Conservation (phyloP, 768 basidiomycete genomes). For the Psilocybe azurescens region DNA sequence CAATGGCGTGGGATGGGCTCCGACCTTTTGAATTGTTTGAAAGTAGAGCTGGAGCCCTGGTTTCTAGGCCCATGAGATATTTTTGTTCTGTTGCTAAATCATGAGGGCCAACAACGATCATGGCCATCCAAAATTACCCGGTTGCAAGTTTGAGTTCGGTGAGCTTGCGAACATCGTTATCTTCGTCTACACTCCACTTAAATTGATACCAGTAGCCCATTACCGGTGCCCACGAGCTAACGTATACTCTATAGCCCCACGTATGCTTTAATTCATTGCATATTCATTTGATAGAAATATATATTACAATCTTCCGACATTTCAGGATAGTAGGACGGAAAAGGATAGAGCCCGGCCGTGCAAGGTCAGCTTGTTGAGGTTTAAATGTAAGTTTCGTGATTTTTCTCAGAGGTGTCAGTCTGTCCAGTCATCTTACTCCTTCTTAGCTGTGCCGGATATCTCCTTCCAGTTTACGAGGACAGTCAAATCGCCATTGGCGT, state of each 20-base stretch:
- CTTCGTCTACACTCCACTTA: neutral
- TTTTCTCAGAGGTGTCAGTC: slow-evolving; percentile 1
- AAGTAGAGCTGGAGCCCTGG: neutral
- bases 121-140: neutral
- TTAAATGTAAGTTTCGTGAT: neutral
- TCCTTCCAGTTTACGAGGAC: slow-evolving; percentile 1
- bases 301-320: neutral
- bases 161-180: neutral
- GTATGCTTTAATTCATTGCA: neutral
- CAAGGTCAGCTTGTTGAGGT: neutral
- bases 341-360: neutral
- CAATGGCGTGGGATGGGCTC: slow-evolving; percentile 1
- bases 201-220: neutral
- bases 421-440: neutral
- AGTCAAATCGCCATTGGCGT: neutral
- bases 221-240: neutral
- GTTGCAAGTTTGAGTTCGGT: neutral
- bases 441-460: slow-evolving; percentile 1
- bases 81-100: neutral
- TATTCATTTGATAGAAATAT: neutral
- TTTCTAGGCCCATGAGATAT: neutral
- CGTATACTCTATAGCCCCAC: neutral
- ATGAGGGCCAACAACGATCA: neutral
- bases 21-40: neutral
- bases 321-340: neutral